These are phyloP conservation scores for Ampelocalamus luodianensis DNA, from an alignment of 176 grass and related monocot species.

Conservation along the genomic window DNA sequence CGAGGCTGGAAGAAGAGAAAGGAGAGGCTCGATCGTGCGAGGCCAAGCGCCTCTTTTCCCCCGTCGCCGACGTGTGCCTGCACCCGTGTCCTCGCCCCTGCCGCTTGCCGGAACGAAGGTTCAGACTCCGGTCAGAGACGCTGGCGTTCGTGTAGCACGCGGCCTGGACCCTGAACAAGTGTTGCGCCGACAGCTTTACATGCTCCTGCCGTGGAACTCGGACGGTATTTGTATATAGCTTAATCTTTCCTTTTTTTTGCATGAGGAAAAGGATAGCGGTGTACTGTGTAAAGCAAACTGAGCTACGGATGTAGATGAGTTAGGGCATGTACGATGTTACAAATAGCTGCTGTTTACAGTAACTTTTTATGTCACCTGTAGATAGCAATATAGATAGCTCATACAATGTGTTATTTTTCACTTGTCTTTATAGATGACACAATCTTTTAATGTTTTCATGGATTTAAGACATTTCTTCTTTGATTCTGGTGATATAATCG, in stretches of 20 bases:
- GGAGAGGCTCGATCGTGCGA: not conserved
- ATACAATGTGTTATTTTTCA: too few species aligned
- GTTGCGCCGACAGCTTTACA: not conserved
- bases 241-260: not conserved
- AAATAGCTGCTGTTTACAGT: too few species aligned
- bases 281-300: not conserved
- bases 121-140: not conserved
- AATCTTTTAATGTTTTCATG: too few species aligned
- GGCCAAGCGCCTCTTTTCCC: not conserved
- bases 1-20: not conserved
- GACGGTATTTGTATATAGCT: not conserved
- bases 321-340: too few species aligned
- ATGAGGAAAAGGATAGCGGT: not conserved
- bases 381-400: too few species aligned
- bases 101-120: not conserved
- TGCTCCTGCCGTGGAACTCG: not conserved
- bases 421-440: too few species aligned
- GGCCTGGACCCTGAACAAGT: not conserved
- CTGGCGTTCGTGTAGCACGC: not conserved
- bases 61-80: conserved; percentile 36
- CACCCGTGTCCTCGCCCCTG: not conserved
- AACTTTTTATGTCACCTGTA: too few species aligned
- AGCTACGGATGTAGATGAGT: not conserved
- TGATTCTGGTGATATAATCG: too few species aligned
- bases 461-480: too few species aligned